Evolutionary conservation across 805 yeast species (phyloP), one percentile per base, ranked within the genome.

Genomic region (Limtongozyma cylindracea): DNA sequence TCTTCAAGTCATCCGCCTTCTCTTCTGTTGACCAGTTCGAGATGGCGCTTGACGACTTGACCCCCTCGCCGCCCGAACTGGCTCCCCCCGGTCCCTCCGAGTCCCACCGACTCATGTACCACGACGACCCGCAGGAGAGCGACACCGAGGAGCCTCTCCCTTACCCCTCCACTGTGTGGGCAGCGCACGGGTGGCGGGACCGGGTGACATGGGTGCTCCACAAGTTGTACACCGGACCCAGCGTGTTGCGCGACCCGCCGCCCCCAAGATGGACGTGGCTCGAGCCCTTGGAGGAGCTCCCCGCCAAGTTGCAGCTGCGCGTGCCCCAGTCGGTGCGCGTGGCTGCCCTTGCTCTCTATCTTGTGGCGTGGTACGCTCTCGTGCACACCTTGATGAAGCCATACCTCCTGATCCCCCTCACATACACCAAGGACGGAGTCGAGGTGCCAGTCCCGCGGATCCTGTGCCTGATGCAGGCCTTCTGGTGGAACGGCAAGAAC

Each of bases 401-500:
- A 0, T 59, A 58, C 26, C 40, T 61, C 20, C 44, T 56, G 1
- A 32, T 36, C 8, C 47, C 53, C 3, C 61, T n/a, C n/a, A n/a
- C 70, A 0, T 28, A 31, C 5, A 25, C 20, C 4, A 4, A 7
- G 4, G 21, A 15, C 1, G 21, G 12, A 2, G 10, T 12, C n/a
- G 31, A 27, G 5, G 12, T 15, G 8, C 19, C 45, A 10, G 49
- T 61, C 3, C 29, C 53, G 1, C 35, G 64, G 4, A 32, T 69
- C 12, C 48, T 67, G 0, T 67, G 77, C 31, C 40, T 51, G 3
- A 46, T 39, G 10, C 55, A 50, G 19, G 31, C 38, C 11, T 39
- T 42, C 18, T 49, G 70, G 26, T 78, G 93, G 93, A 45, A 38
- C 21, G 92, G 92, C 1, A 70, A 66, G 25, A 73, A 72, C 34